Conservation (phyloP, 495 filamentous ascomycete genomes). For the Hypoxylon lienhwacheense region DNA sequence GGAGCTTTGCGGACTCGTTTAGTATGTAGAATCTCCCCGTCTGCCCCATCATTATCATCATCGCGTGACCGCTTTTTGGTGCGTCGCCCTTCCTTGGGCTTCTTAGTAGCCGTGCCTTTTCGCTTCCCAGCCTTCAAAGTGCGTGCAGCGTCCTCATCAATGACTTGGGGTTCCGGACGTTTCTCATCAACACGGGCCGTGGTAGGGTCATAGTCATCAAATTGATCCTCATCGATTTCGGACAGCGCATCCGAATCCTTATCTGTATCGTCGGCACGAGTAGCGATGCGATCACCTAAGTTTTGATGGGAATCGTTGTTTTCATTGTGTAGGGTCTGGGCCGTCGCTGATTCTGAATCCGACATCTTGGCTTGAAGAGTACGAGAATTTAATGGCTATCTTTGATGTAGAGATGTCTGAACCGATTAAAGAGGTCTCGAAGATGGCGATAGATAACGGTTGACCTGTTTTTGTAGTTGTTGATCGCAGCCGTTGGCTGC, state of each 20-base stretch:
- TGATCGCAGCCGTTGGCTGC: too few species aligned
- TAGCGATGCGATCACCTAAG: slow-evolving; percentile 41
- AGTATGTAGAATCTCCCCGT: slow-evolving; percentile 56
- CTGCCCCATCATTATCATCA: slow-evolving; percentile 58
- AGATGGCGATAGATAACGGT: neutral
- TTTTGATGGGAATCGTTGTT: slow-evolving; percentile 37
- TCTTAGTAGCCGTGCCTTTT: slow-evolving; percentile 69
- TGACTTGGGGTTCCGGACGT: slow-evolving; percentile 62
- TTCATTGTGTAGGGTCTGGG: slow-evolving; percentile 41
- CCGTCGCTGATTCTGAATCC: slow-evolving; percentile 42
- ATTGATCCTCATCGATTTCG: slow-evolving; percentile 93
- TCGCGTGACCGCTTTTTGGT: slow-evolving; percentile 69
- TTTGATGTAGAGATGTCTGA: too few species aligned
- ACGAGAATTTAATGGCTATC: slow-evolving; percentile 12
- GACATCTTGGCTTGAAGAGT: slow-evolving; percentile 44
- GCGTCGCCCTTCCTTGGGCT: slow-evolving; percentile 72
- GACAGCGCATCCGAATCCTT: slow-evolving; percentile 81
- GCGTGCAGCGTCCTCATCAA: slow-evolving; percentile 82
- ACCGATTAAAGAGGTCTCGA: neutral
- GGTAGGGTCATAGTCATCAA: slow-evolving; percentile 83
- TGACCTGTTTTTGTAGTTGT: too few species aligned
- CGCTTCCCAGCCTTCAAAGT: slow-evolving; percentile 76
- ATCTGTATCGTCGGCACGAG: slow-evolving; percentile 61
- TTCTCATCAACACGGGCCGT: slow-evolving; percentile 76
- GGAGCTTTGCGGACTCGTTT: slow-evolving; percentile 42